Evolutionary conservation across 164 flowering plant species (phyloP).

Genomic region (Macadamia tetraphylla): DNA sequence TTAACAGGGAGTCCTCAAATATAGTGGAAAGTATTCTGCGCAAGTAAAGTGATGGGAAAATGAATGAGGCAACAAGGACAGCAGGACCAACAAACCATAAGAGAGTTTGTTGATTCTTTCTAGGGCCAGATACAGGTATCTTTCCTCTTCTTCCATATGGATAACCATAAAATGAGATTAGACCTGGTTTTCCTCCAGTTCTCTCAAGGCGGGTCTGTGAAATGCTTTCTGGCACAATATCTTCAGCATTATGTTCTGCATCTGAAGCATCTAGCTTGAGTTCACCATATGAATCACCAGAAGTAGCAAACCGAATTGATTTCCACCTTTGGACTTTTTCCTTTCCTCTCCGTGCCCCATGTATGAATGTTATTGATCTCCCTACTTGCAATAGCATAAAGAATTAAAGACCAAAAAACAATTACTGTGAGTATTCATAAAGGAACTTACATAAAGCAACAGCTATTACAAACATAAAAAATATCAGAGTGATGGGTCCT

Average conservation of each 20-base stretch:
- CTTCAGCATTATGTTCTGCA: conserved; percentile 32
- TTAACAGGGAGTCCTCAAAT: conserved; percentile 93
- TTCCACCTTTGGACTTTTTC: conserved; percentile 23
- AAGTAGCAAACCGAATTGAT: conserved; percentile 31
- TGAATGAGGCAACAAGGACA: conserved; percentile 85
- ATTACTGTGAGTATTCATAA: neutral
- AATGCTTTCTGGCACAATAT: conserved; percentile 20
- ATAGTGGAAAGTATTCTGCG: conserved; percentile 67
- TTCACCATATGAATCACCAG: conserved; percentile 36
- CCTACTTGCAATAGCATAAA: conserved; percentile 18
- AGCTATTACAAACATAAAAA: neutral
- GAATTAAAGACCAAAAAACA: neutral
- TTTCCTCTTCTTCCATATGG: conserved; percentile 29
- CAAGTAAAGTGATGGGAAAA: conserved; percentile 82
- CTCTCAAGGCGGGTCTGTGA: conserved; percentile 23
- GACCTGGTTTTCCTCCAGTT: conserved; percentile 70
- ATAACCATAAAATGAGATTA: conserved; percentile 63
- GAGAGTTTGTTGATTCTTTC: conserved; percentile 30
- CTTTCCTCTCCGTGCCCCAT: conserved; percentile 18
- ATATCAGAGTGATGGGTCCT: neutral
- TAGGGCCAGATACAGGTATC: conserved; percentile 13
- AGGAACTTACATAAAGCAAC: neutral
- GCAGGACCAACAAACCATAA: conserved; percentile 79
- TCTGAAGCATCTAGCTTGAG: conserved; percentile 27
- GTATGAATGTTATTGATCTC: conserved; percentile 21